Conservation (phyloP, 2,329 filamentous ascomycete species). For the Colletotrichum sojae region DNA sequence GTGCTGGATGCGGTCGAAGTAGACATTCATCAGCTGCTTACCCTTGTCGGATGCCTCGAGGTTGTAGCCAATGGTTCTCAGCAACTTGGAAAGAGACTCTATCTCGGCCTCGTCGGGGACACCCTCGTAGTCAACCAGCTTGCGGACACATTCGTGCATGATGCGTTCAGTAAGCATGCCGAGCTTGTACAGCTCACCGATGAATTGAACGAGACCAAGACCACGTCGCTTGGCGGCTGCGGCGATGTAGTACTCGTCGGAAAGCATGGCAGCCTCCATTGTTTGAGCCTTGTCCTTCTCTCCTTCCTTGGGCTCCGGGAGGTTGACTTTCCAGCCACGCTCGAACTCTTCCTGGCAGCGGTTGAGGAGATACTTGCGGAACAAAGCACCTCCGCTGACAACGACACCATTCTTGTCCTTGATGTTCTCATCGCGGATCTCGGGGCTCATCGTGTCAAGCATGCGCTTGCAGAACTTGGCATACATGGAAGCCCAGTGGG, state of each 20-base stretch:
- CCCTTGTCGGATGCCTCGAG: constrained; percentile 89
- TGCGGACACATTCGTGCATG: constrained; percentile 99
- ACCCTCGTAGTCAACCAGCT: constrained; percentile 95
- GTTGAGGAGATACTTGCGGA: constrained; percentile 99
- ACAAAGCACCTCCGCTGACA: constrained; percentile 92
- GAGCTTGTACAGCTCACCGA: constrained; percentile 98
- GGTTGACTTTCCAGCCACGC: constrained; percentile 93
- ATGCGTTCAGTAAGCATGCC: constrained; percentile 99
- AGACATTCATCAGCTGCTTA: constrained; percentile 88
- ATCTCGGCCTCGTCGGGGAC: constrained; percentile 96
- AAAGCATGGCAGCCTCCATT: constrained; percentile 85
- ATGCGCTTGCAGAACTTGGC: constrained; percentile 98
- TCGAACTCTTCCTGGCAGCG: constrained; percentile 99
- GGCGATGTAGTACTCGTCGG: constrained; percentile 95
- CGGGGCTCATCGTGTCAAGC: constrained; percentile 93
- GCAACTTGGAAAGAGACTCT: constrained; percentile 93
- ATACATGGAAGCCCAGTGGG: constrained; percentile 99
- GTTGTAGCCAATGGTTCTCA: constrained; percentile 91
- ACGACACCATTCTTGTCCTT: constrained; percentile 90
- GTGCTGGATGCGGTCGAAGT: constrained; percentile 89
- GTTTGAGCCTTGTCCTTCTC: constrained; percentile 62
- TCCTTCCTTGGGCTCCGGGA: constrained; percentile 83
- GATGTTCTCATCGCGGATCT: constrained; percentile 96
- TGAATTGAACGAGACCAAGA: constrained; percentile 98
- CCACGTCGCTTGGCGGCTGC: constrained; percentile 96